Conservation (phyloP, 2,329 filamentous ascomycete genomes). For the Hortaea sp. region DNA sequence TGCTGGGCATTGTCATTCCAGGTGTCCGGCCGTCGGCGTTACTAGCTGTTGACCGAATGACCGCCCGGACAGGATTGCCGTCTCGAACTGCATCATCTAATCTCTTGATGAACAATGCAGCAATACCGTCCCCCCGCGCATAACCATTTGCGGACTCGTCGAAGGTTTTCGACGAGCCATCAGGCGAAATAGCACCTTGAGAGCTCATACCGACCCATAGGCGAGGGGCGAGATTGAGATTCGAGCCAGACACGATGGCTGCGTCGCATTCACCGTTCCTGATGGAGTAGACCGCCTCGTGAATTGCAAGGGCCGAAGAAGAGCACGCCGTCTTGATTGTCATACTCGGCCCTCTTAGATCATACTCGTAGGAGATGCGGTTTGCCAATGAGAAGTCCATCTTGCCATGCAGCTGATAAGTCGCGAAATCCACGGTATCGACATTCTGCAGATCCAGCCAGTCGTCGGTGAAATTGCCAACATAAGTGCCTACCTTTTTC, state of each 20-base stretch:
- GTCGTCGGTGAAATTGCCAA: background rate
- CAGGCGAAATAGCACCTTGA: background rate
- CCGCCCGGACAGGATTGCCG: background rate
- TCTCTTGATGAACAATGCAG: background rate
- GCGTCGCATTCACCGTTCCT: background rate
- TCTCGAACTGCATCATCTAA: background rate
- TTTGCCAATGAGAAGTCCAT: background rate
- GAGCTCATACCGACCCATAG: background rate
- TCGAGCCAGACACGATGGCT: background rate
- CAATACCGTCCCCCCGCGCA: background rate
- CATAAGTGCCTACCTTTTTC: too few species aligned
- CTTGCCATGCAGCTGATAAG: background rate
- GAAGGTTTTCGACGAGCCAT: background rate
- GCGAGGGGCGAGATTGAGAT: background rate
- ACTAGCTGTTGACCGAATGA: background rate
- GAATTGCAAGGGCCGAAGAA: background rate
- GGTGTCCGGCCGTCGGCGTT: background rate
- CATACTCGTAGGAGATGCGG: background rate
- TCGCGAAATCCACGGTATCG: background rate
- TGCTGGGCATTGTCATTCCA: background rate
- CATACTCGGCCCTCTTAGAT: background rate
- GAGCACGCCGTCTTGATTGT: conserved; percentile 11
- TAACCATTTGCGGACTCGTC: background rate
- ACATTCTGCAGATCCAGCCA: background rate
- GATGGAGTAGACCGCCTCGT: background rate